These are phyloP conservation scores for Venturia effusa DNA, from an alignment of 2,329 filamentous ascomycete species.

Conservation along the genomic window DNA sequence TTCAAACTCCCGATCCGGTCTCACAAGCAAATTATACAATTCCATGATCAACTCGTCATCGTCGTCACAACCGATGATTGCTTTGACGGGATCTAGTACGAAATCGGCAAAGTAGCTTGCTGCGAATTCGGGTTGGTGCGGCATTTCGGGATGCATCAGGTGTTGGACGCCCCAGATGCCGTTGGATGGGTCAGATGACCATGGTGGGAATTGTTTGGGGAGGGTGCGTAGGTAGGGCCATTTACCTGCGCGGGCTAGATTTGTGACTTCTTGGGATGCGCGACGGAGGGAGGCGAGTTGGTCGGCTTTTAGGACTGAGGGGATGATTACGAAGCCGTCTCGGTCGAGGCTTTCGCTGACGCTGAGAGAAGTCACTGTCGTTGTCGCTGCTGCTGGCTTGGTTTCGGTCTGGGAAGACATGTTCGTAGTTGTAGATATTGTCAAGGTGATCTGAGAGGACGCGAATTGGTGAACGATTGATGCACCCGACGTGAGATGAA, in stretches of 20 bases:
- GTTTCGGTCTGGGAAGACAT: neutral
- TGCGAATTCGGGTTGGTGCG: conserved; percentile 51
- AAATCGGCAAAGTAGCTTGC: conserved; percentile 60
- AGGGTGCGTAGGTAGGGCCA: conserved; percentile 80
- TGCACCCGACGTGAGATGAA: neutral
- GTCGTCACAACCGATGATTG: conserved; percentile 44
- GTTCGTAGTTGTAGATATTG: neutral
- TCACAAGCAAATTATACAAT: conserved; percentile 74
- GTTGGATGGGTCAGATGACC: conserved; percentile 47
- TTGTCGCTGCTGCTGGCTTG: neutral
- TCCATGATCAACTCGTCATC: conserved; percentile 70
- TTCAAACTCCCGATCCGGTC: conserved; percentile 59
- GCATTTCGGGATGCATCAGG: conserved; percentile 63
- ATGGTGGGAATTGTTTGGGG: conserved; percentile 85
- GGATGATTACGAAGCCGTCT: conserved; percentile 69
- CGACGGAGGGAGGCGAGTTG: conserved; percentile 49
- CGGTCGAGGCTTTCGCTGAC: conserved; percentile 47
- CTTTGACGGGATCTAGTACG: conserved; percentile 52
- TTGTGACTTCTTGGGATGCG: conserved; percentile 47
- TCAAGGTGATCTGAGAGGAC: neutral
- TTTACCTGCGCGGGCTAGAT: conserved; percentile 52
- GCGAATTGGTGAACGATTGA: neutral
- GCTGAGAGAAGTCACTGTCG: conserved; percentile 12
- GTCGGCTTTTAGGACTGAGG: conserved; percentile 46
- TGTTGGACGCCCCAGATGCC: conserved; percentile 90